Evolutionary conservation across 495 filamentous ascomycete genomes (phyloP), one percentile per base, ranked within the genome.

Genomic region (Chaetomium cochliodes): DNA sequence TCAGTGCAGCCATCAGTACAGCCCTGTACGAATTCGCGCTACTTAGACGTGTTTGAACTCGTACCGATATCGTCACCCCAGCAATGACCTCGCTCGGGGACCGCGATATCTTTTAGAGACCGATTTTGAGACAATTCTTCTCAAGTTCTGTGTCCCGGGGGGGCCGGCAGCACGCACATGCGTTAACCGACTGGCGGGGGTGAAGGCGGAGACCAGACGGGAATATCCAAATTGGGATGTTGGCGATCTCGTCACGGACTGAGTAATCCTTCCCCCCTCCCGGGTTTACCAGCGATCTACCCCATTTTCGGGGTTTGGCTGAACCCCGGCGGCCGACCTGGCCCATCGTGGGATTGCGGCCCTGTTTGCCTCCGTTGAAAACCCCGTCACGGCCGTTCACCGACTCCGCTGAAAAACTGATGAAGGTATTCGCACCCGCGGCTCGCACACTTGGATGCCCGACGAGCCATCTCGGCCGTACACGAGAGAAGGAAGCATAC

Each of bases 301-400:
- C 39, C 63, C 63, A 11, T 52, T 22, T 51, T 65, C 63, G 63
- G 63, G 57, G 15, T 60, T 60, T 65, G 49, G 50, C 55, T 65
- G 49, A 46, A 49, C 57, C 51, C 63, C 57, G 63, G 60, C 8
- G 28, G 23, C 63, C 63, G 63, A 59, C 37, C 20, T 15, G n/a
- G 25, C 41, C 52, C 50, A 37, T 53, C 9, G n/a, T 30, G 15
- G 58, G 30, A 52, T 41, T 33, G 49, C 59, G 9, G 37, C 46
- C 59, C 23, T 62, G 42, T 3, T 60, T 58, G 5, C n/a, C 57
- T 33, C 20, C 41, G 42, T n/a, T 26, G 39, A 30, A 3, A 23
- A 20, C 1, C n/a, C n/a, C 46, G n/a, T n/a, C n/a, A n/a, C n/a
- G n/a, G n/a, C n/a, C n/a, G n/a, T 20, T 20, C 18, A 20, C 18